A percentile compares a stretch with the other conserved stretches of the same genome.
These are phyloP conservation scores for Cutaneotrichosporon sp. DNA, from an alignment of 1,284 basidiomycete genomes.

Conservation along the genomic window DNA sequence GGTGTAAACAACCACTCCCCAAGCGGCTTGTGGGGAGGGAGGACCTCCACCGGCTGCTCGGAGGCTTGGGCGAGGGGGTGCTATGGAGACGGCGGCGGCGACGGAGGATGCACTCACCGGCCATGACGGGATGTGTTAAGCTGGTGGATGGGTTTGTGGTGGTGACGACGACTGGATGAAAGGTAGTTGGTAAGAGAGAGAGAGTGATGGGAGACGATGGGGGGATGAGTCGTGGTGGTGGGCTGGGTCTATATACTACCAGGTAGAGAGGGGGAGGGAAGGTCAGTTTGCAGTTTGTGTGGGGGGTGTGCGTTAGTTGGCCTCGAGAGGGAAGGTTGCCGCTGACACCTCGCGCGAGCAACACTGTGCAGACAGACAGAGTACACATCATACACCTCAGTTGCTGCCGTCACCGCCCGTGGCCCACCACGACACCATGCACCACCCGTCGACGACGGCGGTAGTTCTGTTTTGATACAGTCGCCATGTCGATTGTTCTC, in stretches of 20 bases:
- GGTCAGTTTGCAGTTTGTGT: neutral
- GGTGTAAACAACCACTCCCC: constrained; percentile 19
- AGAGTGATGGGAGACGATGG: neutral
- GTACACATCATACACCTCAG: too few species aligned
- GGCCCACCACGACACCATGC: too few species aligned
- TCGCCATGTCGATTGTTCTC: too few species aligned
- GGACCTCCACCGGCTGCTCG: too few species aligned
- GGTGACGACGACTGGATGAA: neutral
- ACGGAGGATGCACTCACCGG: constrained; percentile 31
- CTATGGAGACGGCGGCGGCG: neutral
- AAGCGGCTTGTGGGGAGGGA: too few species aligned
- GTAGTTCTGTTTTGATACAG: too few species aligned
- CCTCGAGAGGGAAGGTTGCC: too few species aligned
- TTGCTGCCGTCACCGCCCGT: too few species aligned
- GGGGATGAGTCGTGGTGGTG: neutral
- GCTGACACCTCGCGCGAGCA: too few species aligned
- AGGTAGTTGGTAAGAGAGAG: neutral
- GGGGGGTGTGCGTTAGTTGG: too few species aligned
- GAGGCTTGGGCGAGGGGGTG: neutral
- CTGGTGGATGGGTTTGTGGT: neutral
- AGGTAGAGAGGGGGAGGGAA: neutral
- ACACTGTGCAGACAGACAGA: too few species aligned
- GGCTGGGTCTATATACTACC: neutral
- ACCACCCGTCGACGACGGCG: too few species aligned
- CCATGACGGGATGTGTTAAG: constrained; percentile 20